phyloP scores from a whole-genome alignment of 2,329 filamentous ascomycete genomes.

The Penicillium sp. region DNA sequence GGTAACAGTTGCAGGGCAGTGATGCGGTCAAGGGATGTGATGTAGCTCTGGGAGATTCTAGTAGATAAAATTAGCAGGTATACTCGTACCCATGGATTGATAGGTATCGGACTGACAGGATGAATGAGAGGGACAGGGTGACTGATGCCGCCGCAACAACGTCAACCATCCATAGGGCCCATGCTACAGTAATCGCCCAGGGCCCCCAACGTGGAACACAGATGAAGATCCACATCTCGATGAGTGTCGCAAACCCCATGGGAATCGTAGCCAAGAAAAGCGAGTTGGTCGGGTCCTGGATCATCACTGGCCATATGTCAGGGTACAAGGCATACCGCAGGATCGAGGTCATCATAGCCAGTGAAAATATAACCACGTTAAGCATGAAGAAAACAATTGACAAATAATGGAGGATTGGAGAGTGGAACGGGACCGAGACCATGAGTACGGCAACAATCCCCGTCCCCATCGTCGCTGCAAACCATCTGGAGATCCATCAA shows the following conservation, averaged over 20 bases:
- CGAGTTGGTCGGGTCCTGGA: constrained; percentile 64
- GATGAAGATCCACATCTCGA: constrained; percentile 62
- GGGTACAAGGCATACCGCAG: constrained; percentile 64
- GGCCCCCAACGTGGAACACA: constrained; percentile 60
- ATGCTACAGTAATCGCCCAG: constrained; percentile 52
- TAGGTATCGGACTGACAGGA: constrained; percentile 50
- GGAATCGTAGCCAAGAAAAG: constrained; percentile 67
- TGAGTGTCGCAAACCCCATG: constrained; percentile 66
- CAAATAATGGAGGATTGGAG: constrained; percentile 59
- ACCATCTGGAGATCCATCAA: constrained; percentile 51
- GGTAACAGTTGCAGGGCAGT: constrained; percentile 68
- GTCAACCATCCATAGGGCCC: constrained; percentile 55
- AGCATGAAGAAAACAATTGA: constrained; percentile 63
- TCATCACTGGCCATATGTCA: constrained; percentile 64
- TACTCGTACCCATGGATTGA: background rate
- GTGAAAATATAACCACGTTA: constrained; percentile 60
- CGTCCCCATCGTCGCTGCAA: constrained; percentile 66
- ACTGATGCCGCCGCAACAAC: constrained; percentile 46
- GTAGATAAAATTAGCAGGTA: constrained; percentile 28
- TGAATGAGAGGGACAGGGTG: constrained; percentile 54
- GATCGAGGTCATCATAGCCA: constrained; percentile 58
- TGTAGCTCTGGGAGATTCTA: constrained; percentile 39
- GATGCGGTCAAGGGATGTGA: constrained; percentile 54
- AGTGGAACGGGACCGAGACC: constrained; percentile 63
- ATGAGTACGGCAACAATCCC: constrained; percentile 67